These are phyloP conservation scores for Podila horticola DNA, from an alignment of 192 early-diverging fungal genomes.

Conservation along the genomic window DNA sequence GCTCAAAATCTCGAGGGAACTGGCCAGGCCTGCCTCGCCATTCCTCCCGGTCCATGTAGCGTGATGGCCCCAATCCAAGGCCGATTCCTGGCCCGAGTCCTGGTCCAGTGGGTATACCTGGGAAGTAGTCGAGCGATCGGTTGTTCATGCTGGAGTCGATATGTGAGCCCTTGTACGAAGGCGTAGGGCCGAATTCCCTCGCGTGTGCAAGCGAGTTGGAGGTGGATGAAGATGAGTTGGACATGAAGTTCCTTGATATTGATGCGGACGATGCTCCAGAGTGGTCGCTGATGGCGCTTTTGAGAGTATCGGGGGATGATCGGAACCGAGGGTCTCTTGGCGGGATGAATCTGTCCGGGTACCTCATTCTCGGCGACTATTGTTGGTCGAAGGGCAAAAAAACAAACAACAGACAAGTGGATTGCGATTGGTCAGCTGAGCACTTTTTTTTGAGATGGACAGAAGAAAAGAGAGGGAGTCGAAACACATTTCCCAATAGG, in stretches of 20 bases:
- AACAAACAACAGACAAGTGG: not conserved
- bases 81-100: slow-evolving; percentile 19
- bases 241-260: slow-evolving; percentile 23
- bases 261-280: slow-evolving; percentile 16
- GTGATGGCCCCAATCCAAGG: slow-evolving; percentile 25
- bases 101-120: slow-evolving; percentile 9
- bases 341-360: slow-evolving; percentile 23
- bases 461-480: not conserved
- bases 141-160: slow-evolving; percentile 16
- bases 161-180: slow-evolving; percentile 12
- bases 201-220: slow-evolving; percentile 23
- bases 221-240: slow-evolving; percentile 25
- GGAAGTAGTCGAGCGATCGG: slow-evolving; percentile 35
- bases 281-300: slow-evolving; percentile 18
- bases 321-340: slow-evolving; percentile 34
- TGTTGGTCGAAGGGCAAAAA: not conserved
- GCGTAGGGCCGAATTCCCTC: slow-evolving; percentile 34
- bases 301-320: slow-evolving; percentile 22
- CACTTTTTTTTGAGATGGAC: not conserved
- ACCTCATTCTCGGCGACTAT: slow-evolving; percentile 34
- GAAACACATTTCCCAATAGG: not conserved
- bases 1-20: slow-evolving; percentile 38
- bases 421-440: not conserved
- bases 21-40: slow-evolving; percentile 26
- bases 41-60: slow-evolving; percentile 43